A percentile compares a stretch with the other conserved stretches of the same genome.
These are phyloP conservation scores for Avena sativa DNA, from an alignment of 176 grass and related monocot species.

Conservation along the genomic window DNA sequence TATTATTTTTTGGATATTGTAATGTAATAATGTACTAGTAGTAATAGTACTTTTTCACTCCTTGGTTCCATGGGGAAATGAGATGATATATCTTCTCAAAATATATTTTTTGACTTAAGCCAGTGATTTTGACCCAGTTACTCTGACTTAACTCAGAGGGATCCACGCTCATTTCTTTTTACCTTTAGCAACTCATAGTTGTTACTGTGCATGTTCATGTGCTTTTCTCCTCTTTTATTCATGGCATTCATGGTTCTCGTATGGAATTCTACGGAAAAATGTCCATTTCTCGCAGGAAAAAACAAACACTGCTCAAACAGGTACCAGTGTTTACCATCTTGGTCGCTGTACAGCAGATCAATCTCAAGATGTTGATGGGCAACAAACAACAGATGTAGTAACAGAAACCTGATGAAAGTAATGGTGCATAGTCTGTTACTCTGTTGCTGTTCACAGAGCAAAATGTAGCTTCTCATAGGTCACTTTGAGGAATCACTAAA, in stretches of 20 bases:
- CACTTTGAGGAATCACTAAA: not conserved
- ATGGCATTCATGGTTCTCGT: too few relatives aligned
- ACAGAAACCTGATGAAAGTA: slow-evolving; percentile 6
- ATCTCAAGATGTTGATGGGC: not conserved
- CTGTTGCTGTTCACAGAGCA: not conserved
- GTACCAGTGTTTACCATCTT: too few relatives aligned
- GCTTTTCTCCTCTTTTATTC: not conserved
- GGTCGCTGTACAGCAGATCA: not conserved
- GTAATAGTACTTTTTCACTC: slow-evolving; percentile 4
- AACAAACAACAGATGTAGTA: not conserved
- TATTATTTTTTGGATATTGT: slow-evolving; percentile 47
- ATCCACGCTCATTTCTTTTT: too few relatives aligned
- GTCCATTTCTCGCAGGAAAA: too few relatives aligned
- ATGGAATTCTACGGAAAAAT: too few relatives aligned
- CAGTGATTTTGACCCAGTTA: too few relatives aligned
- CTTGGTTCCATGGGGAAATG: slow-evolving; percentile 6
- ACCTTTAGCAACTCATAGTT: not conserved
- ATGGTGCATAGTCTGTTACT: not conserved
- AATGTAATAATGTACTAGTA: not conserved
- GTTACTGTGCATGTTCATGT: not conserved
- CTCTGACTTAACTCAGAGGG: too few relatives aligned
- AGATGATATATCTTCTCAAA: not conserved
- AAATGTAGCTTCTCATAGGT: slow-evolving; percentile 1
- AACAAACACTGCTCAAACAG: too few relatives aligned
- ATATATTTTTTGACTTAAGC: too few relatives aligned